Evolutionary conservation across 2,329 filamentous ascomycete species (phyloP).

Genomic region (Arthrobotrys pseudoclavata): DNA sequence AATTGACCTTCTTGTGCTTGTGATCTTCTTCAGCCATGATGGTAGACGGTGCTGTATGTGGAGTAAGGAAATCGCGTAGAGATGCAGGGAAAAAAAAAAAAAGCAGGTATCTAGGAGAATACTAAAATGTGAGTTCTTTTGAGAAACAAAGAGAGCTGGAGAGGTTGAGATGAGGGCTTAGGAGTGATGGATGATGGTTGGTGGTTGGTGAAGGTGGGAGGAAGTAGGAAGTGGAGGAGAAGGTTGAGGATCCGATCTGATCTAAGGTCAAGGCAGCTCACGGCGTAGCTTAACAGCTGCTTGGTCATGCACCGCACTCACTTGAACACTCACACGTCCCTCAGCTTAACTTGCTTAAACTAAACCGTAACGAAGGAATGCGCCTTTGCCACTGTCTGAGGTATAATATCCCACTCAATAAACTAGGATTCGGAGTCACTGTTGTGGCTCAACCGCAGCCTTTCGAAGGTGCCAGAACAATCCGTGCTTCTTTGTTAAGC

Average conservation of each 20-base stretch:
- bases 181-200: conserved; percentile 15
- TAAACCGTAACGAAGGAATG: conserved; percentile 21
- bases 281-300: conserved; percentile 43
- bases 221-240: conserved; percentile 29
- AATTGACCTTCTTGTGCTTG: conserved; percentile 81
- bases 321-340: neutral
- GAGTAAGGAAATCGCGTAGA: conserved; percentile 29
- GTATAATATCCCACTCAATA: neutral
- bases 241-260: conserved; percentile 5
- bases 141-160: neutral
- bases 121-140: neutral
- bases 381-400: conserved; percentile 43
- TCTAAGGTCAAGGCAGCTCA: conserved; percentile 1
- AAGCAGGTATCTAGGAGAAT: conserved; percentile 27
- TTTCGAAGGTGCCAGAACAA: conserved; percentile 57
- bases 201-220: neutral
- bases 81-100: neutral
- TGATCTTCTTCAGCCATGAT: conserved; percentile 63
- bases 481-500: conserved; percentile 30
- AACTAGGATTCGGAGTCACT: neutral
- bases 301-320: conserved; percentile 38
- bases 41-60: conserved; percentile 11
- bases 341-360: neutral
- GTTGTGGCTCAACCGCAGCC: conserved; percentile 9
- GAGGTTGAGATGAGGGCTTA: conserved; percentile 3